These are phyloP conservation scores for Nigrospora osmanthi DNA, from an alignment of 2,329 filamentous ascomycete species.

Conservation along the genomic window DNA sequence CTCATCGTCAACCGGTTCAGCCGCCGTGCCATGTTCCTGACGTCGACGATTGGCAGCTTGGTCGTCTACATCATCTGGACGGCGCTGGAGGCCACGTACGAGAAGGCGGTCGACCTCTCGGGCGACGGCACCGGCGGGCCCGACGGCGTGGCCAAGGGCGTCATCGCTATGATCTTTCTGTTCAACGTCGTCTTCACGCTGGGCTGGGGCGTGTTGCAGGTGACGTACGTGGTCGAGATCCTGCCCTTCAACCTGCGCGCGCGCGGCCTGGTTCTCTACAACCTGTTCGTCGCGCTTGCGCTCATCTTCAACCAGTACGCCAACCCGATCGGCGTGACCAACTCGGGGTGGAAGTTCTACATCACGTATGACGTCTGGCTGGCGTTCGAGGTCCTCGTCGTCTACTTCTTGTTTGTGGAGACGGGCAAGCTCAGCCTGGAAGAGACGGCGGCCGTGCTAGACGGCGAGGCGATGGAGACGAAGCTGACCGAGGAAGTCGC, in stretches of 20 bases:
- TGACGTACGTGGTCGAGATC: constrained; percentile 24
- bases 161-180: constrained; percentile 26
- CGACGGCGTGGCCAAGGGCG: constrained; percentile 6
- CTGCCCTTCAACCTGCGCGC: constrained; percentile 22
- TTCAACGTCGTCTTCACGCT: constrained; percentile 24
- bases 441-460: constrained; percentile 16
- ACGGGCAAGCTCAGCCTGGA: constrained; percentile 31
- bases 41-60: constrained; percentile 10
- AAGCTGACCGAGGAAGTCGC: constrained; percentile 6
- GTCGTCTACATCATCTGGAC: constrained; percentile 9
- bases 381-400: constrained; percentile 8
- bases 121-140: constrained; percentile 10
- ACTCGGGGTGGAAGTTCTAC: constrained; percentile 13
- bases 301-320: constrained; percentile 16
- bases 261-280: constrained; percentile 7
- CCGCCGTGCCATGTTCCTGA: constrained; percentile 16
- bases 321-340: constrained; percentile 14
- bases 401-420: constrained; percentile 30
- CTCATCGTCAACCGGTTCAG: constrained; percentile 20
- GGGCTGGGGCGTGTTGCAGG: constrained; percentile 20
- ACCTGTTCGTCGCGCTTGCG: constrained; percentile 19
- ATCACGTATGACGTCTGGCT: constrained; percentile 15
- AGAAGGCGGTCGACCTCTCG: constrained; percentile 14
- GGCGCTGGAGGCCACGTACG: constrained; percentile 16
- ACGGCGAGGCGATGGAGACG: constrained; percentile 19